phyloP scores from a whole-genome alignment of 2,329 filamentous ascomycete species.

The Dactylellina parvicollis region DNA sequence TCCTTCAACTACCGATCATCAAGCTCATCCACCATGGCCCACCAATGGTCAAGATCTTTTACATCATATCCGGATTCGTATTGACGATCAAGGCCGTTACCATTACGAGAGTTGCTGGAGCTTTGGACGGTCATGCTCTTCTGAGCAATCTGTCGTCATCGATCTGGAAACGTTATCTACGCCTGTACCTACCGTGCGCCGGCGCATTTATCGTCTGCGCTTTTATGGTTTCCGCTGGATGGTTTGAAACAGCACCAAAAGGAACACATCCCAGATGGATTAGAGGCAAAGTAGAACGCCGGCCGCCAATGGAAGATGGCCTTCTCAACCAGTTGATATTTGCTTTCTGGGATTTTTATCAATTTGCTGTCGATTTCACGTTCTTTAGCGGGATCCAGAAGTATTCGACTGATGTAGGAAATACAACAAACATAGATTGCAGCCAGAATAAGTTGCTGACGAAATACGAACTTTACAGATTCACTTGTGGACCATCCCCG shows the following conservation, averaged over 20 bases:
- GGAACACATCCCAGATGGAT: slow-evolving; percentile 19
- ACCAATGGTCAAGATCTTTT: slow-evolving; percentile 38
- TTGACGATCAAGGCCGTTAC: slow-evolving; percentile 25
- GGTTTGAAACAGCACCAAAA: slow-evolving; percentile 4
- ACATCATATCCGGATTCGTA: slow-evolving; percentile 32
- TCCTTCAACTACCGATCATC: slow-evolving; percentile 21
- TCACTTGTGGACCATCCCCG: slow-evolving; percentile 42
- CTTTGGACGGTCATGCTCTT: slow-evolving; percentile 1
- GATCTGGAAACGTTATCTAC: slow-evolving; percentile 32
- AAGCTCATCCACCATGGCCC: slow-evolving; percentile 29
- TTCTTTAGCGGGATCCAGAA: neutral
- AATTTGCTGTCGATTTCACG: slow-evolving; percentile 18
- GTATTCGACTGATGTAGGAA: slow-evolving; percentile 21
- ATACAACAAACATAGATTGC: neutral
- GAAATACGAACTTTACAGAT: neutral
- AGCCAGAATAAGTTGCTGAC: neutral
- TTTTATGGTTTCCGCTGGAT: slow-evolving; percentile 6
- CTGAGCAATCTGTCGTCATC: slow-evolving; percentile 23
- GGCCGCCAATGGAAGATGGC: slow-evolving; percentile 18
- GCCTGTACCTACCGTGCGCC: slow-evolving; percentile 29
- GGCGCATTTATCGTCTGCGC: slow-evolving; percentile 17
- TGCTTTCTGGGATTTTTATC: slow-evolving; percentile 18
- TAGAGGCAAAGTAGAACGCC: neutral
- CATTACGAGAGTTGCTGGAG: slow-evolving; percentile 4
- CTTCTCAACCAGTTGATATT: slow-evolving; percentile 4